A percentile compares a stretch with the other conserved stretches of the same genome.
phyloP scores from a whole-genome alignment of 352 stramenopile species.

The Globisporangium parvum region DNA sequence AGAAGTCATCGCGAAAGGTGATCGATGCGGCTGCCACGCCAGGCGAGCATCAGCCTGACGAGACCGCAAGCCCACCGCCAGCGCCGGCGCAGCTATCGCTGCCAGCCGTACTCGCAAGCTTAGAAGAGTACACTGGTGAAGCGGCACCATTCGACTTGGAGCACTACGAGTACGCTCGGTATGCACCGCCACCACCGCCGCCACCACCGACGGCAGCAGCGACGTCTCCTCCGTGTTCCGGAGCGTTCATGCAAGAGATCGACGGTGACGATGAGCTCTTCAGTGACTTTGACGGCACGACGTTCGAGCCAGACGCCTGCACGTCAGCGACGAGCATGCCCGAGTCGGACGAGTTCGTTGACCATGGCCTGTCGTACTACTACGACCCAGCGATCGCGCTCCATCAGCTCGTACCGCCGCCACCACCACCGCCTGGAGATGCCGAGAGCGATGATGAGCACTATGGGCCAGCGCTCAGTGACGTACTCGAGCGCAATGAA shows the following conservation, averaged over 20 bases:
- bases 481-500: slow-evolving; percentile 1
- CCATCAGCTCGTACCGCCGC: slow-evolving; percentile 11
- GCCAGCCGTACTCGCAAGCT: background rate
- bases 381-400: slow-evolving; percentile 25
- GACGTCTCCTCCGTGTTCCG: slow-evolving; percentile 4
- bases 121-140: background rate
- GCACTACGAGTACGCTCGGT: background rate
- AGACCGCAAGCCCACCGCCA: background rate
- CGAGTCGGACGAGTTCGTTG: slow-evolving; percentile 26
- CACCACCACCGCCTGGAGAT: slow-evolving; percentile 16
- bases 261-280: slow-evolving; percentile 34
- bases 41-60: background rate
- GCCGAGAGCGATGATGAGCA: slow-evolving; percentile 5
- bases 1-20: slow-evolving; percentile 9
- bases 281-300: slow-evolving; percentile 5
- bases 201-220: slow-evolving; percentile 6
- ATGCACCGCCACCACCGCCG: slow-evolving; percentile 6
- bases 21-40: slow-evolving; percentile 3
- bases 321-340: slow-evolving; percentile 9
- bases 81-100: background rate
- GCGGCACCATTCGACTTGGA: background rate
- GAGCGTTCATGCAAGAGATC: slow-evolving; percentile 66
- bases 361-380: slow-evolving; percentile 57
- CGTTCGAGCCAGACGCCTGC: slow-evolving; percentile 20
- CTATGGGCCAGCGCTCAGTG: slow-evolving; percentile 15